Evolutionary conservation across 2,329 filamentous ascomycete genomes (phyloP).

Genomic region (Scedosporium aurantiacum): DNA sequence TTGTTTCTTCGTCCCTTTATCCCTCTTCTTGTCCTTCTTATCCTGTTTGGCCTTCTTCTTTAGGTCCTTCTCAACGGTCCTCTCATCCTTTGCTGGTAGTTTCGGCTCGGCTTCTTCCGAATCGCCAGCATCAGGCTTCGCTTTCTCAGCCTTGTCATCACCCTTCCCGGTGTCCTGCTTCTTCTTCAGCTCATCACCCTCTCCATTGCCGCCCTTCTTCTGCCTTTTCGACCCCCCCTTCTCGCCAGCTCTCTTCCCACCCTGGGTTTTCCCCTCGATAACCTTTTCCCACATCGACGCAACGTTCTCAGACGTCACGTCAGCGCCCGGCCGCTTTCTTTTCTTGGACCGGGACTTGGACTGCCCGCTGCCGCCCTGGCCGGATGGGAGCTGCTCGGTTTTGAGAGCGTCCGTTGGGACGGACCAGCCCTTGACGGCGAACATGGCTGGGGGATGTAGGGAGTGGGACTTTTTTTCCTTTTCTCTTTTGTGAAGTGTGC

Average conservation of each 20-base stretch:
- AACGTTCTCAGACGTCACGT: constrained; percentile 59
- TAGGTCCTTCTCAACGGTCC: constrained; percentile 13
- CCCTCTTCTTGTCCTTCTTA: constrained; percentile 20
- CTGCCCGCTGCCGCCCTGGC: constrained; percentile 4
- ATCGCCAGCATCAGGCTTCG: neutral
- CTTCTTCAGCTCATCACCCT: constrained; percentile 9
- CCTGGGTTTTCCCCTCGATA: constrained; percentile 53
- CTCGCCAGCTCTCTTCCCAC: constrained; percentile 7
- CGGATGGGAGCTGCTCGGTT: constrained; percentile 40
- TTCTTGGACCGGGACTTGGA: constrained; percentile 41
- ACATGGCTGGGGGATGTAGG: constrained; percentile 46
- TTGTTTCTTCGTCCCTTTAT: constrained; percentile 13
- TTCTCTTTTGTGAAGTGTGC: neutral
- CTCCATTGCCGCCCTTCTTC: constrained; percentile 15
- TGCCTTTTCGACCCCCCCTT: constrained; percentile 16
- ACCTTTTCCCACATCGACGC: constrained; percentile 69
- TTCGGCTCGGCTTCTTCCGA: neutral
- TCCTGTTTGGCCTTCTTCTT: neutral
- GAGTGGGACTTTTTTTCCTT: constrained; percentile 1
- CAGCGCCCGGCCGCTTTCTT: constrained; percentile 35
- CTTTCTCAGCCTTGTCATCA: neutral
- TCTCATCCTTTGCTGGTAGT: constrained; percentile 13
- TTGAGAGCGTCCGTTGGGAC: constrained; percentile 63
- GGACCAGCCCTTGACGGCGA: constrained; percentile 88
- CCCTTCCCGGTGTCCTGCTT: neutral